Conservation (phyloP, 805 yeast species). For the Starmerella potacharoeniae region DNA sequence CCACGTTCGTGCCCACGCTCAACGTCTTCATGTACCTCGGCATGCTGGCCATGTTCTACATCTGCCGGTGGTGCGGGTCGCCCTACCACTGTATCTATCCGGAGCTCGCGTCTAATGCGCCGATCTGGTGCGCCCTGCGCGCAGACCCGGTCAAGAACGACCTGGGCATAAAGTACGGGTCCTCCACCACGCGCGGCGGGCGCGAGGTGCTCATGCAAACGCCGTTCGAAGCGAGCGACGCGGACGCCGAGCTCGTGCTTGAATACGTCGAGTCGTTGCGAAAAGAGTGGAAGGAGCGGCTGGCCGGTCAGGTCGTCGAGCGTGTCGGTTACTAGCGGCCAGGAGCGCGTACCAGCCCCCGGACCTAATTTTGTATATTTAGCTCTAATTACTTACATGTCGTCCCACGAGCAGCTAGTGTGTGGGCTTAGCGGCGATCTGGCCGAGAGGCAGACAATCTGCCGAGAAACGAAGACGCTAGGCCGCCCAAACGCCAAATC, state of each 20-base stretch:
- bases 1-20: slow-evolving; percentile 63
- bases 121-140: slow-evolving; percentile 50
- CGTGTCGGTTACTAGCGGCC: slow-evolving; percentile 21
- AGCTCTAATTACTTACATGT: too few species aligned
- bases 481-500: too few species aligned
- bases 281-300: slow-evolving; percentile 60
- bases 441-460: too few species aligned
- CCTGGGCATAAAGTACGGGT: slow-evolving; percentile 57
- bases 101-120: slow-evolving; percentile 81
- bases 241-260: slow-evolving; percentile 57
- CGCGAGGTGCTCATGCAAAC: slow-evolving; percentile 46
- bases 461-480: too few species aligned
- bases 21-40: slow-evolving; percentile 73
- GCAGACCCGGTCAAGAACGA: slow-evolving; percentile 39
- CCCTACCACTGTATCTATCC: slow-evolving; percentile 85
- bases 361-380: too few species aligned
- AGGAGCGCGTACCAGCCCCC: too few species aligned
- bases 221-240: slow-evolving; percentile 21
- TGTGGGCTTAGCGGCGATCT: too few species aligned
- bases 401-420: too few species aligned
- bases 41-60: slow-evolving; percentile 71
- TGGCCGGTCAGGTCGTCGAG: slow-evolving; percentile 61
- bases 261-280: slow-evolving; percentile 47
- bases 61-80: slow-evolving; percentile 74
- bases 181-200: slow-evolving; percentile 58